Evolutionary conservation across 768 basidiomycete species (phyloP), one percentile per base, ranked within the genome.

Genomic region (Jaapia argillacea): DNA sequence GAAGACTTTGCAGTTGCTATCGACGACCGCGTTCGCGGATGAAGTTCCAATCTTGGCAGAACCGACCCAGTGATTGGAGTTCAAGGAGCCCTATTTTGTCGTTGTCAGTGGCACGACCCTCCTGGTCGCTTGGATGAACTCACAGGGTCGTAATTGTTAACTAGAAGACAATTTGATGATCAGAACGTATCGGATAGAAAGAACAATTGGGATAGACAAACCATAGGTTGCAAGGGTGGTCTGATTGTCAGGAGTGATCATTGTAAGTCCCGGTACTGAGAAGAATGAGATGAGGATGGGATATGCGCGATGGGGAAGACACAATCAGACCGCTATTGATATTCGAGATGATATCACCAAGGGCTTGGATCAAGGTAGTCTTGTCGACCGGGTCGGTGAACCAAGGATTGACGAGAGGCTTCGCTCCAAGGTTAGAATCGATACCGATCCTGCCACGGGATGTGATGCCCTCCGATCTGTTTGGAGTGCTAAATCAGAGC

Each of bases 21-120:
- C 78, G 16, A 81, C 77, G 20, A 81, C 79, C 5, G 57, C 61
- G 24, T 38, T 46, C 20, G 58, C 54, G 26, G 56, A 49, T 45
- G 42, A 51, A 16, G 55, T 57, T 26, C 72, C 71, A 35, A 81
- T 74, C 26, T 55, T 63, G 51, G 68, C 68, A 4, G 76, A 66
- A 16, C 75, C 77, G 14, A 77, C 71, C 77, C 78, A 80, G 56
- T 81, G 79, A 51, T 81, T 81, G 4, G 75, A 77, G 58, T 74
- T 65, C 60, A 79, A 60, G 20, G 54, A 45, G 10, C 5, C 46
- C 42, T 59, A 13, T 46, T 27, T 63, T 62, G 14, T 48, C 54
- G 23, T 16, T 48, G 61, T 62, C 28, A 58, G 47, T 45, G 70
- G 71, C 41, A 58, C 65, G 67, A 47, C 2, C 27, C 40, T 14